Conservation (phyloP, 768 basidiomycete species). For the Leucosporidium yakuticum region DNA sequence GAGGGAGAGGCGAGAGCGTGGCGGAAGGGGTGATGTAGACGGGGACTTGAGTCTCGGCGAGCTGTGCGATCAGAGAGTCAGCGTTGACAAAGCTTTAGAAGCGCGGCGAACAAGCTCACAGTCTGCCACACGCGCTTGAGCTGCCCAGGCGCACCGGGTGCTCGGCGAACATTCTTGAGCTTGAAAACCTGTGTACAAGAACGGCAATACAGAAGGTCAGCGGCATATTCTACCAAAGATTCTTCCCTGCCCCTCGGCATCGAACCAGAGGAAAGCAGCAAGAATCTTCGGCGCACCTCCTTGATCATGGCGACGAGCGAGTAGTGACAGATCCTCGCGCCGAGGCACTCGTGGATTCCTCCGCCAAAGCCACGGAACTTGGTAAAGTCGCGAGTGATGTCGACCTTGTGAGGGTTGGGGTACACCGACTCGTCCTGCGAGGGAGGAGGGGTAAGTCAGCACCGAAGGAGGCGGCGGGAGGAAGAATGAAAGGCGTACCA, state of each 20-base stretch:
- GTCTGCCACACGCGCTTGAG: neutral
- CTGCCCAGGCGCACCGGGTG: slow-evolving; percentile 14
- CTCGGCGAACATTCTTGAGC: slow-evolving; percentile 24
- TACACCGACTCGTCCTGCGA: neutral
- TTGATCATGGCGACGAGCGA: slow-evolving; percentile 1
- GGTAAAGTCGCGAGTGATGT: neutral
- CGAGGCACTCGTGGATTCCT: neutral
- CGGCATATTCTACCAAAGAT: neutral
- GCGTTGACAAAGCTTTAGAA: neutral
- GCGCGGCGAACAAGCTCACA: neutral
- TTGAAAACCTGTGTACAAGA: slow-evolving; percentile 16
- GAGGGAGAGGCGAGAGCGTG: neutral
- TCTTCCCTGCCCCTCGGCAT: no score
- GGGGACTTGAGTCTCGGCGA: neutral
- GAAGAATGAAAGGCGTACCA: no score
- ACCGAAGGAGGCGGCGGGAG: no score
- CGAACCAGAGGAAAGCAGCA: no score
- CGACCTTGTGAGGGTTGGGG: neutral
- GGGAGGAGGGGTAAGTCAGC: no score
- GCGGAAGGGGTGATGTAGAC: slow-evolving; percentile 3
- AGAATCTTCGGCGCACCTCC: neutral
- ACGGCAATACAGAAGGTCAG: slow-evolving; percentile 1
- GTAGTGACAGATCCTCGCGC: neutral
- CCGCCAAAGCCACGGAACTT: no score
- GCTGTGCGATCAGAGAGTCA: neutral